Evolutionary conservation across 2,329 filamentous ascomycete genomes (phyloP).

Genomic region (Fusarium equiseti): DNA sequence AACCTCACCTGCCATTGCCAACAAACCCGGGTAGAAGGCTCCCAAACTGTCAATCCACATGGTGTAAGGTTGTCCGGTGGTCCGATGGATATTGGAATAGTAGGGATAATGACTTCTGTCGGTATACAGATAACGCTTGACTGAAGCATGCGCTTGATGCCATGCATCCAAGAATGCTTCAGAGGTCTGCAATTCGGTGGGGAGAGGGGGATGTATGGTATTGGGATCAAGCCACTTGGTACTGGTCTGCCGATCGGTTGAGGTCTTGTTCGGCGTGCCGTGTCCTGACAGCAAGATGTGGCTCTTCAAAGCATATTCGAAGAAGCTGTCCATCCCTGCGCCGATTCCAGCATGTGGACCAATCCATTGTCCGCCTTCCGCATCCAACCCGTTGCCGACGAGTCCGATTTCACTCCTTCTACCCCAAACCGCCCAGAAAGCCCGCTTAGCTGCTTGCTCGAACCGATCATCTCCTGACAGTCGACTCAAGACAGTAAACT

Average conservation of each 20-base stretch:
- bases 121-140: conserved; percentile 92
- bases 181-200: conserved; percentile 75
- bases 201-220: conserved; percentile 69
- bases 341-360: conserved; percentile 92
- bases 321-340: conserved; percentile 97
- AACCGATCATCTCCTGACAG: conserved; percentile 89
- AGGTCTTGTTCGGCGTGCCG: conserved; percentile 63
- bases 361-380: conserved; percentile 90
- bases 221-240: conserved; percentile 72
- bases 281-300: conserved; percentile 89
- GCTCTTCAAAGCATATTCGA: conserved; percentile 96
- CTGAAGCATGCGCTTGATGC: conserved; percentile 86
- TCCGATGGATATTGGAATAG: conserved; percentile 89
- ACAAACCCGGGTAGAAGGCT: conserved; percentile 91
- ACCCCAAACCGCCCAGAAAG: conserved; percentile 98
- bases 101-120: conserved; percentile 83
- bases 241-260: conserved; percentile 56
- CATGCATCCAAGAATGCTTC: conserved; percentile 85
- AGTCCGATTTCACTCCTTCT: conserved; percentile 86
- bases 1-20: conserved; percentile 87
- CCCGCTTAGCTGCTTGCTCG: conserved; percentile 87
- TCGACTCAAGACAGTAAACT: conserved; percentile 91
- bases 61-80: conserved; percentile 87
- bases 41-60: conserved; percentile 97
- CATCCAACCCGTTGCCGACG: conserved; percentile 91